Base-by-base conservation (phyloP, 257 asterid species). In the Solanum infundibuliforme region DNA sequence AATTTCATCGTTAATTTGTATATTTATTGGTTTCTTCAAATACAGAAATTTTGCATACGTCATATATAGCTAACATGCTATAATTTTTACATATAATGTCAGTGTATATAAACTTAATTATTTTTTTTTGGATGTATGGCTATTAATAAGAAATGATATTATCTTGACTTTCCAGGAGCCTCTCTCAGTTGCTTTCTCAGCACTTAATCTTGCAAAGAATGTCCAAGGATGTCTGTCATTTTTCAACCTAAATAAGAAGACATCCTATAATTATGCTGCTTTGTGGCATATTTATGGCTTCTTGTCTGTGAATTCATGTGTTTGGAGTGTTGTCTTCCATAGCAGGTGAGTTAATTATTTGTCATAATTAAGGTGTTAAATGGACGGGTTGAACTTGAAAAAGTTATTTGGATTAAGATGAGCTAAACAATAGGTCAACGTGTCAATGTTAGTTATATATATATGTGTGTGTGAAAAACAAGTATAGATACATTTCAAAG, bases 181-280 rank as follows among this genome's bases (percentile, higher is more conserved):
- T 87, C 95, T 94, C 88, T 93, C 98, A 11, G 98, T 96, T 74
- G 98, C 98, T 86, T 88, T 95, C 48, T 96, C 98, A 43, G 95
- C 94, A 68, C 94, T 95, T 65, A 96, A 95, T 87, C 98, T 96
- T 76, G 98, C 96, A 23, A 93, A 93, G 72, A 98, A 96, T 48
- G 92, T 95, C 91, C 98, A 96, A 75, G 96, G 98, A 87, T 96
- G 96, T 98, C 91, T 95, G 32, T 96, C 94, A 20, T 96, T 95
- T 88, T 93, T 92, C 91, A 96, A 95, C 90, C 92, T 95, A 46
- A 93, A 92, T 89, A 94, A 89, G 91, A 93, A 87, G 85, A 89
- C 96, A 39, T 92, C 93, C 79, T 96, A 95, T 71, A 96, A 96
- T 88, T 96, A 94, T 91, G 93, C 98, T 23, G 94, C 96, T 90